Conservation (phyloP, 2,329 filamentous ascomycete genomes). For the Boeremia lycopersici region DNA sequence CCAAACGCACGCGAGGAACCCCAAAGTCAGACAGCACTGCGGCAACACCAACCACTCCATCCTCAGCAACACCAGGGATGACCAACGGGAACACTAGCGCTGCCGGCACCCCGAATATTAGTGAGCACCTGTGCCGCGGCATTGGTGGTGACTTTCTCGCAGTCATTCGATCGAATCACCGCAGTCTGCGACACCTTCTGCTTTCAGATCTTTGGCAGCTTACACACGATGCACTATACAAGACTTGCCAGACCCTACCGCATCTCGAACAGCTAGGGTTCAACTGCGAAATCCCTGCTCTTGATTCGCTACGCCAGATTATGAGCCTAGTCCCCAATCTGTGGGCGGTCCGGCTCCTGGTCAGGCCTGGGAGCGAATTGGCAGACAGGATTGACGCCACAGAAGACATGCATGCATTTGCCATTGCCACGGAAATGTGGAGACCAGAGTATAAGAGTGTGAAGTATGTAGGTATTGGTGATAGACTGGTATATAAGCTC, state of each 20-base stretch:
- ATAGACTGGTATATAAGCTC: conserved; percentile 46
- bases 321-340: conserved; percentile 49
- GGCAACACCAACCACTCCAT: conserved; percentile 39
- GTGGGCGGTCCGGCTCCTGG: conserved; percentile 49
- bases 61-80: conserved; percentile 26
- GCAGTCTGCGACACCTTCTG: conserved; percentile 61
- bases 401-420: conserved; percentile 43
- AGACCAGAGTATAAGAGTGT: conserved; percentile 42
- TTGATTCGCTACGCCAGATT: conserved; percentile 43
- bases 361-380: conserved; percentile 33
- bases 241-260: conserved; percentile 60
- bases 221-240: conserved; percentile 54
- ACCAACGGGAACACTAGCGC: conserved; percentile 25
- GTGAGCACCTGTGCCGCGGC: conserved; percentile 41
- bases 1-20: conserved; percentile 27
- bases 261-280: conserved; percentile 65
- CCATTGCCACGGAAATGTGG: conserved; percentile 42
- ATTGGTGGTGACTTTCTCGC: conserved; percentile 56
- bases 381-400: conserved; percentile 32
- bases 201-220: conserved; percentile 63
- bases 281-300: conserved; percentile 60
- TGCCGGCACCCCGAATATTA: conserved; percentile 29
- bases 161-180: conserved; percentile 57
- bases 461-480: conserved; percentile 49
- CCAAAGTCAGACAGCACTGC: conserved; percentile 34